phyloP scores from a whole-genome alignment of 1,284 basidiomycete genomes.

The Mycosarcoma mackinlayi region DNA sequence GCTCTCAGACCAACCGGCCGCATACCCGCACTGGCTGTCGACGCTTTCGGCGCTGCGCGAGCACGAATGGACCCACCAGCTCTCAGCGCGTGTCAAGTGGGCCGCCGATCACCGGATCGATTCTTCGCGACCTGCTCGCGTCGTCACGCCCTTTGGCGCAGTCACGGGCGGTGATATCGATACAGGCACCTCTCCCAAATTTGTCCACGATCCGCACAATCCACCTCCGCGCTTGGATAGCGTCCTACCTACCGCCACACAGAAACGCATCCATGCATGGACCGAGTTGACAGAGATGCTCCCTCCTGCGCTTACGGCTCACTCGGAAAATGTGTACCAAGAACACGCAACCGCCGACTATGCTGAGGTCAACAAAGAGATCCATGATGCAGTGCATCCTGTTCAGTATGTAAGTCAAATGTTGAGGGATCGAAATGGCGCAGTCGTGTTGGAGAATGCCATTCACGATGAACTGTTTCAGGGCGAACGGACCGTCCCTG shows the following conservation, averaged over 20 bases:
- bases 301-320: conserved; percentile 4
- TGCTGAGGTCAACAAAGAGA: background rate
- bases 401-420: conserved; percentile 24
- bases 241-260: background rate
- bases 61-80: conserved; percentile 1
- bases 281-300: background rate
- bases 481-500: background rate
- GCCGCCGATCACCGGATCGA: conserved; percentile 3
- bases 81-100: conserved; percentile 5
- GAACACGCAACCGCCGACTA: background rate
- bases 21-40: background rate
- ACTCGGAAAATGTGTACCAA: conserved; percentile 3
- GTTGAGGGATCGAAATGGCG: conserved; percentile 8
- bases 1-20: background rate
- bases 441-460: conserved; percentile 17
- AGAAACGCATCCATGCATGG: conserved; percentile 8
- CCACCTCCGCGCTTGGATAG: conserved; percentile 1
- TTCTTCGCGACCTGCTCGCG: background rate
- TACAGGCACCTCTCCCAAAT: background rate
- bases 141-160: conserved; percentile 4
- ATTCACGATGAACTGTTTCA: conserved; percentile 1
- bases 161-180: background rate
- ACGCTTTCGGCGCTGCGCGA: background rate
- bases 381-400: conserved; percentile 19
- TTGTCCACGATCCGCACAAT: conserved; percentile 1